Conservation (phyloP, 108 stramenopile species). For the Cyclostephanos invisitatus region DNA sequence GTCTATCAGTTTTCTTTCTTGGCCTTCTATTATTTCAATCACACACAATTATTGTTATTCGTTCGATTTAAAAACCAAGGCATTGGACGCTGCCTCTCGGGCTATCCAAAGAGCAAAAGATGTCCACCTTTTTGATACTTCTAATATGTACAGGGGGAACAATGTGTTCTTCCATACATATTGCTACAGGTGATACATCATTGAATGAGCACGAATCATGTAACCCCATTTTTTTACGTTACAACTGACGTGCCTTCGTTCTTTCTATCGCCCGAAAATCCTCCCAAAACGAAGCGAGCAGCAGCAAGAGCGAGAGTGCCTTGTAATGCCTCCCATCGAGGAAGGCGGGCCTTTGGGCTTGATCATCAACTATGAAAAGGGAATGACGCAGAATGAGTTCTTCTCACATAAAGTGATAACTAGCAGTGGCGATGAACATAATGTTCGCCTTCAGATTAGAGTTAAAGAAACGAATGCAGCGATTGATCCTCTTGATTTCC, state of each 20-base stretch:
- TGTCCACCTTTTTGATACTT: constrained; percentile 16
- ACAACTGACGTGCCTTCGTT: not conserved
- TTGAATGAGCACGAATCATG: not conserved
- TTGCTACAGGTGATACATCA: constrained; percentile 7
- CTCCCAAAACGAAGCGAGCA: not conserved
- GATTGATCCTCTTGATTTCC: constrained; percentile 38
- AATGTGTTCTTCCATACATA: constrained; percentile 24
- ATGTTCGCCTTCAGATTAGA: constrained; percentile 17
- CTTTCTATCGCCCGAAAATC: not conserved
- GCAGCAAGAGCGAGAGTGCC: constrained; percentile 8
- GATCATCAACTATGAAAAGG: constrained; percentile 14
- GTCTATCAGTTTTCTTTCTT: not conserved
- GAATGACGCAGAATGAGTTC: not conserved
- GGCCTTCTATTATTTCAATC: not conserved
- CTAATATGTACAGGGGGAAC: constrained; percentile 1
- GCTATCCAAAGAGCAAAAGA: constrained; percentile 19
- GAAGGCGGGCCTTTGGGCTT: constrained; percentile 19
- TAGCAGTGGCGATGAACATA: not conserved
- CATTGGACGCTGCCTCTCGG: constrained; percentile 7
- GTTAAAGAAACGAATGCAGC: not conserved
- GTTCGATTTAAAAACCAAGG: constrained; percentile 1
- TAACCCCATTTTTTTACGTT: not conserved
- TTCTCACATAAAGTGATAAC: constrained; percentile 24
- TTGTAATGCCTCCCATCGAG: constrained; percentile 29
- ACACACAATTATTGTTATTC: not conserved